Percentiles rank a stretch among this genome's conserved stretches.
These are phyloP conservation scores for Hypomontagnella monticulosa DNA, from an alignment of 495 filamentous ascomycete species.

Conservation along the genomic window DNA sequence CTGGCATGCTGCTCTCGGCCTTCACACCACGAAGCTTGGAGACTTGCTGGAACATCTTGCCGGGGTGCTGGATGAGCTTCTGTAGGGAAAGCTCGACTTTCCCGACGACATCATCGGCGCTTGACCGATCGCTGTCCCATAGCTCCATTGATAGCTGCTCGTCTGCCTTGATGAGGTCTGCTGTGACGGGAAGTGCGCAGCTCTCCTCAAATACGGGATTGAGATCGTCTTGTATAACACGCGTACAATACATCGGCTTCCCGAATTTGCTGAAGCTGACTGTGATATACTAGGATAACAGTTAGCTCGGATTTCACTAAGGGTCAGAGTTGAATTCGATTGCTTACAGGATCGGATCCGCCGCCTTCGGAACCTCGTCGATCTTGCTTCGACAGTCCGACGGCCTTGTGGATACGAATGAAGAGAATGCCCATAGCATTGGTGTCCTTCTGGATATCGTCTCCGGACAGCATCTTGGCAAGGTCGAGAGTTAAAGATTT, in stretches of 20 bases:
- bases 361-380: conserved; percentile 80
- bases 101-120: conserved; percentile 91
- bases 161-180: conserved; percentile 89
- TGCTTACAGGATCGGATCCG: conserved; percentile 92
- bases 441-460: conserved; percentile 89
- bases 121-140: conserved; percentile 91
- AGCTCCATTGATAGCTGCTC: conserved; percentile 93
- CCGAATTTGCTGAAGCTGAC: conserved; percentile 81
- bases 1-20: conserved; percentile 87
- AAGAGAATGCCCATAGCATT: conserved; percentile 86
- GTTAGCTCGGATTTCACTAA: no score
- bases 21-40: conserved; percentile 84
- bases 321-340: no score
- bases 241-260: conserved; percentile 97
- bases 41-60: conserved; percentile 90
- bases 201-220: conserved; percentile 95
- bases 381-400: conserved; percentile 92
- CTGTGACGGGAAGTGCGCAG: conserved; percentile 84
- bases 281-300: no score
- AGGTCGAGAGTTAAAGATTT: conserved; percentile 94
- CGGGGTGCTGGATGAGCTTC: conserved; percentile 92
- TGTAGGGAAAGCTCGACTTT: conserved; percentile 94
- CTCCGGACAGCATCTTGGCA: conserved; percentile 86
- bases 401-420: conserved; percentile 87
- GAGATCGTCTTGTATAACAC: conserved; percentile 92